Base-by-base conservation (phyloP, 768 basidiomycete genomes). In the Heimioporus sp. region DNA sequence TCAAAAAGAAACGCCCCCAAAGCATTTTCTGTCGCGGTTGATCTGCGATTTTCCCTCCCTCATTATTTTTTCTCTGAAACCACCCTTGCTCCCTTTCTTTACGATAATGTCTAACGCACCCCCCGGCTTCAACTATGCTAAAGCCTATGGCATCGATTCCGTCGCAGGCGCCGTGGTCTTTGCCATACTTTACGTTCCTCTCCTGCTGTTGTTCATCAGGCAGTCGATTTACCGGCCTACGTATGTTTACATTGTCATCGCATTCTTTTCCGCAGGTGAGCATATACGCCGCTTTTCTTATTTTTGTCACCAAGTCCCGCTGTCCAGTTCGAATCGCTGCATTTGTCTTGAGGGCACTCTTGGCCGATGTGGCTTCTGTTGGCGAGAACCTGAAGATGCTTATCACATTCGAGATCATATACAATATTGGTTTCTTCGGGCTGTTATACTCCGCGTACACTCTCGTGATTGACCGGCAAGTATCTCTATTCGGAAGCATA, bases 341-440 rank as follows among this genome's bases (percentile, higher is more conserved):
- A n/a, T 72, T 72, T 41, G 49, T 51, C 13, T 17, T 72, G 32
- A 57, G 70, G 43, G 63, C 69, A 10, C 28, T 61, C 17, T 54
- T 72, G 21, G 69, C 71, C 30, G 53, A 55, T 4, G 61, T 62
- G 17, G 65, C 59, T 28, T 28, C 24, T 7, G 7, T 28, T 2
- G 65, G 58, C 6, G 32, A 69, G 46, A 53, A 66, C 21, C 19
- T 61, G 30, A 47, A 56, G 20, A 30, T 63, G 32, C 44, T 69
- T 28, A 53, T 70, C 45, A 54, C 70, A n/a, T 63, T 62, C 45
- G 57, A 64, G 48, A 52, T 71, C 49, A 31, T 72, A 17, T 73
- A 72, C 53, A 70, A 65, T 41, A 61, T 65, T 16, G 71, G 70
- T 39, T 70, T 72, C 65, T 72, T 68, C 21, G 67, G 65, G 54